A percentile compares a stretch with the other conserved stretches of the same genome.
These are phyloP conservation scores for Phylloporus sp. DNA, from an alignment of 768 basidiomycete species.

Conservation along the genomic window DNA sequence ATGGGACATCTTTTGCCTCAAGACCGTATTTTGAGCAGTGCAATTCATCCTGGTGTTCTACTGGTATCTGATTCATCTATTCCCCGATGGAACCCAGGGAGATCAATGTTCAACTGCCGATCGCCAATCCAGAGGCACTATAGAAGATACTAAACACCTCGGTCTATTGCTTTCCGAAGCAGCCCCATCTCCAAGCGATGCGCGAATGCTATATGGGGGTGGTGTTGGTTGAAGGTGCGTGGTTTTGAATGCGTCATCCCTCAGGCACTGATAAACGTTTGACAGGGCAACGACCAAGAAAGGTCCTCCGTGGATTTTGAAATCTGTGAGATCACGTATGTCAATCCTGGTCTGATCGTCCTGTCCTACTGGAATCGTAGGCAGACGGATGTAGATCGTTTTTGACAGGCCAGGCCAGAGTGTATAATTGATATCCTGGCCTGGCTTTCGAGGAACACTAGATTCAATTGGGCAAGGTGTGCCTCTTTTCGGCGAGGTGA, in stretches of 20 bases:
- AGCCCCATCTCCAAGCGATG: slow-evolving; percentile 19
- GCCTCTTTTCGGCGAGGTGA: no score
- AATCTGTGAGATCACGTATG: slow-evolving; percentile 45
- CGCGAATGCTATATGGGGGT: slow-evolving; percentile 30
- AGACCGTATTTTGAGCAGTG: slow-evolving; percentile 24
- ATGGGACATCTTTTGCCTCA: slow-evolving; percentile 26
- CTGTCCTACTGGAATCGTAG: slow-evolving; percentile 32
- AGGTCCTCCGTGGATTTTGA: slow-evolving; percentile 53
- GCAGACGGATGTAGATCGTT: slow-evolving; percentile 5
- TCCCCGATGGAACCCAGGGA: slow-evolving; percentile 26
- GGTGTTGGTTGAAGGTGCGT: slow-evolving; percentile 39
- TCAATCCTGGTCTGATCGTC: slow-evolving; percentile 16
- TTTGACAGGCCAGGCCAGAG: no score
- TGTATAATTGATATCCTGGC: slow-evolving; percentile 4
- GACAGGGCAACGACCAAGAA: slow-evolving; percentile 43
- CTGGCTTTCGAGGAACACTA: slow-evolving; percentile 40
- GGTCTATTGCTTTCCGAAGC: slow-evolving; percentile 39
- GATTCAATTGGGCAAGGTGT: slow-evolving; percentile 24
- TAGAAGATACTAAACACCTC: slow-evolving; percentile 32
- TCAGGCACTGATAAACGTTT: slow-evolving; percentile 13
- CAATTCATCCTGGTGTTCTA: neutral
- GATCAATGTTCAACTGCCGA: slow-evolving; percentile 42
- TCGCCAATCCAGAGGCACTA: slow-evolving; percentile 46
- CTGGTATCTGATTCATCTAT: slow-evolving; percentile 6
- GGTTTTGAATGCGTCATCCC: neutral